A percentile compares a stretch with the other conserved stretches of the same genome.
phyloP scores from a whole-genome alignment of 345 rosid species.

The Ceriops decandra region DNA sequence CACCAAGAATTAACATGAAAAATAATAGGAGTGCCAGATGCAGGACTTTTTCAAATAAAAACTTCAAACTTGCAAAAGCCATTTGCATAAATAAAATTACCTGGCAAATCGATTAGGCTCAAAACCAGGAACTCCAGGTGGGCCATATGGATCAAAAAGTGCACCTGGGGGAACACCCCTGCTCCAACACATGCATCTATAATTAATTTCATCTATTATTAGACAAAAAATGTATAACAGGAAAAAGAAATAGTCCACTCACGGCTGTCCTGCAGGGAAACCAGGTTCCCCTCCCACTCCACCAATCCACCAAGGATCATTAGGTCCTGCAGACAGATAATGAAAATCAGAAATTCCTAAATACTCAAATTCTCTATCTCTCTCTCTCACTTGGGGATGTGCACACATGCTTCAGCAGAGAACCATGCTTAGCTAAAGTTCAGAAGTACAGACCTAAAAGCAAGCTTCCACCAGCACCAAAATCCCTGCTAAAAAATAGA shows the following conservation, averaged over 20 bases:
- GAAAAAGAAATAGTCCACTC: conserved; percentile 23
- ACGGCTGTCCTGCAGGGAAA: conserved; percentile 55
- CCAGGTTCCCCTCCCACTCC: conserved; percentile 36
- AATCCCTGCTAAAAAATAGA: conserved; percentile 51
- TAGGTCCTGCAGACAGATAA: conserved; percentile 60
- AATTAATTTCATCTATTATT: conserved; percentile 2
- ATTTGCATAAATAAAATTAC: conserved; percentile 25
- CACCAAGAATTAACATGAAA: too few species aligned
- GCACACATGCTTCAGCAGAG: background rate
- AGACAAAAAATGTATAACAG: background rate
- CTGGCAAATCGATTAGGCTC: conserved; percentile 71
- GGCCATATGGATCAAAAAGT: conserved; percentile 90
- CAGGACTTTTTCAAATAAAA: too few species aligned
- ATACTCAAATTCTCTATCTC: background rate
- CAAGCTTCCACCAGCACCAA: conserved; percentile 60
- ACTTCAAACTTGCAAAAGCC: too few species aligned
- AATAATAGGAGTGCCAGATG: too few species aligned
- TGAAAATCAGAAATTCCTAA: conserved; percentile 5
- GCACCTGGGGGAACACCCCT: conserved; percentile 91
- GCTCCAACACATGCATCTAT: conserved; percentile 23
- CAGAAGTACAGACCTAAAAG: conserved; percentile 51
- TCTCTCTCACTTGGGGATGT: background rate
- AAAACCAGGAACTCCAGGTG: conserved; percentile 78
- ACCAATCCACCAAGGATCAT: conserved; percentile 61
- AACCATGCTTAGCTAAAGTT: conserved; percentile 3